phyloP scores from a whole-genome alignment of 305 asterid species.

The Caryopteris hybrid region DNA sequence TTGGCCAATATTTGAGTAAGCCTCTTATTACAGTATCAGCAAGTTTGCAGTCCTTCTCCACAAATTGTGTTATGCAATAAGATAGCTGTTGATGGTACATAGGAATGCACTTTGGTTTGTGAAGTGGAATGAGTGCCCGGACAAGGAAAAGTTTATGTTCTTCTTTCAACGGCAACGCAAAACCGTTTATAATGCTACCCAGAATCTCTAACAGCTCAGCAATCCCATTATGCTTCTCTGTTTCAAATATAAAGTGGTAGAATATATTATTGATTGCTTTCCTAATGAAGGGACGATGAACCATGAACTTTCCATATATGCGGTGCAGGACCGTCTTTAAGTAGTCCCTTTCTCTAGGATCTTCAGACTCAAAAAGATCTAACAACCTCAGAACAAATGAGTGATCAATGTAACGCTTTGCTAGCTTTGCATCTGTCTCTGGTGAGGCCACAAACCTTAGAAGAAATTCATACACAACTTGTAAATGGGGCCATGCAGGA shows the following conservation, averaged over 20 bases:
- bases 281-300: conserved; percentile 88
- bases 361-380: conserved; percentile 91
- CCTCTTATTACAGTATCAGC: conserved; percentile 94
- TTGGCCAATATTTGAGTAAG: conserved; percentile 86
- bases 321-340: conserved; percentile 80
- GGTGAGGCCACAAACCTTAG: conserved; percentile 90
- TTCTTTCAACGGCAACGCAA: conserved; percentile 90
- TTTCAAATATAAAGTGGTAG: conserved; percentile 74
- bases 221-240: conserved; percentile 89
- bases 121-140: conserved; percentile 86
- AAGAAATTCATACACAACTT: conserved; percentile 82
- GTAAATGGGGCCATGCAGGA: conserved; percentile 92
- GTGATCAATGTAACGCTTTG: conserved; percentile 85
- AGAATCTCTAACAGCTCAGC: conserved; percentile 85
- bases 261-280: conserved; percentile 81
- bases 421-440: conserved; percentile 91
- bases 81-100: conserved; percentile 90
- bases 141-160: conserved; percentile 90
- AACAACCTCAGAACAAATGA: conserved; percentile 61
- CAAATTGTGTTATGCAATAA: conserved; percentile 87
- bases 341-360: conserved; percentile 86
- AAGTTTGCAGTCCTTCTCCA: conserved; percentile 91
- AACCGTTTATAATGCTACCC: conserved; percentile 94
- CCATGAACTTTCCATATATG: conserved; percentile 91
- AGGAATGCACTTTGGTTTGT: conserved; percentile 79